Evolutionary conservation across 1,139 yeast species (phyloP), one percentile per base, ranked within the genome.

Genomic region (Lodderomyces margitis): DNA sequence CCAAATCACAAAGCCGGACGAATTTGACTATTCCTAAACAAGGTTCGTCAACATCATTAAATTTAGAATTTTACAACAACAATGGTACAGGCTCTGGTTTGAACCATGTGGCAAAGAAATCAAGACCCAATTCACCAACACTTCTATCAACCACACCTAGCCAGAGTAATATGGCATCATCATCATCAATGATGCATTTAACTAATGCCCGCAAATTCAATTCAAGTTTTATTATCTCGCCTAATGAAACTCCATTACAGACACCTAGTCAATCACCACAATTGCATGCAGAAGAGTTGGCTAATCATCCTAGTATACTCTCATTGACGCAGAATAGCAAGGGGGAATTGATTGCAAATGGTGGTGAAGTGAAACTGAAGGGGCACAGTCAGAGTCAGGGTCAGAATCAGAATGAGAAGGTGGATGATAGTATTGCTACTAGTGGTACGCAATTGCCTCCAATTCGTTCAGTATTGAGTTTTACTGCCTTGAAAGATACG

Each of bases 211-310:
- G 24, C 11, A 32, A 21, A 19, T 32, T 32, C 11, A 33, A 34
- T 12, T 31, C 40, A n/a, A 40, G 41, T 4, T 56, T 56, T 40
- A 30, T 42, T 2, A 55, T 57, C 20, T 50, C 50, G 5, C 59
- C 49, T 36, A 49, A 41, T 45, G 58, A 51, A 33, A 49, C 56
- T 16, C 53, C 53, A 23, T 49, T 57, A 27, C 57, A 56, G 35
- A 70, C 77, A 0, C 77, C 77, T n/a, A 57, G 62, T 21, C 74
- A 70, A 41, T 65, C 74, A 27, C 77, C 77, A 4, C 70, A 61
- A 37, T 56, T 70, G 46, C 60, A 55, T 25, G 46, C 42, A 14
- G 19, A 24, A 15, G 21, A 15, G 15, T 24, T 16, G 36, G 16
- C 11, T 19, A 4, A 15, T 11, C 38, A 36, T 25, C 33, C 37